Percentiles rank a stretch among this genome's conserved stretches.
These are phyloP conservation scores for Teratosphaeria viscida DNA, from an alignment of 2,329 filamentous ascomycete genomes.

Conservation along the genomic window DNA sequence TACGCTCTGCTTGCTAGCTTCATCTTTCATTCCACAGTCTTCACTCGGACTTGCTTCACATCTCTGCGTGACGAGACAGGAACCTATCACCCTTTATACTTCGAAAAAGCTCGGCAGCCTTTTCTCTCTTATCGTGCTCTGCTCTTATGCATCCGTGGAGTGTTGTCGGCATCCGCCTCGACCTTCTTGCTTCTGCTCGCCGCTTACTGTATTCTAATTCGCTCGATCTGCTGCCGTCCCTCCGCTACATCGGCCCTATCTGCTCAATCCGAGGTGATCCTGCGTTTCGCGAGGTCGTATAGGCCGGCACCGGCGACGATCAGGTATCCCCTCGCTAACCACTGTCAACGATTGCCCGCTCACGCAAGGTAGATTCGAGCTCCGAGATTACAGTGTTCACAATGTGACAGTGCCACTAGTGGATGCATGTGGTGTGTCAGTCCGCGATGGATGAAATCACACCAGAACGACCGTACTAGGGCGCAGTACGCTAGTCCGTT, in stretches of 20 bases:
- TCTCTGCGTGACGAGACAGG: neutral
- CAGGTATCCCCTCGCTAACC: slow-evolving; percentile 65
- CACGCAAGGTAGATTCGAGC: neutral
- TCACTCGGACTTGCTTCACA: neutral
- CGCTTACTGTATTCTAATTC: slow-evolving; percentile 15
- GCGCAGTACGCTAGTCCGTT: neutral
- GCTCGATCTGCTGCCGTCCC: slow-evolving; percentile 31
- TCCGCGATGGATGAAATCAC: no score
- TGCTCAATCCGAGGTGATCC: slow-evolving; percentile 82
- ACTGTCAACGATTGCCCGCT: neutral
- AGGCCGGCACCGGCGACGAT: slow-evolving; percentile 80
- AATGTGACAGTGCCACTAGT: neutral
- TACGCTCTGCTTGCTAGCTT: neutral
- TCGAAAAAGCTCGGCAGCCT: slow-evolving; percentile 63
- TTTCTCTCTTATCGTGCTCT: slow-evolving; percentile 72
- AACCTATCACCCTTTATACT: slow-evolving; percentile 83
- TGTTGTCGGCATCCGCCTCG: slow-evolving; percentile 23
- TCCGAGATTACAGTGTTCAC: slow-evolving; percentile 17
- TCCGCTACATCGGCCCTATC: slow-evolving; percentile 60
- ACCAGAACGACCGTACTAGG: neutral
- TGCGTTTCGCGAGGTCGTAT: slow-evolving; percentile 91
- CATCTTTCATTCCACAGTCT: neutral
- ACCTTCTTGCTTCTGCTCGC: slow-evolving; percentile 9
- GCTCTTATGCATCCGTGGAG: slow-evolving; percentile 53
- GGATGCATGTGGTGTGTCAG: no score